Percentiles rank a stretch among this genome's conserved stretches.
Conservation (phyloP, 2,329 filamentous ascomycete species). For the Coniochaeta prunicola region DNA sequence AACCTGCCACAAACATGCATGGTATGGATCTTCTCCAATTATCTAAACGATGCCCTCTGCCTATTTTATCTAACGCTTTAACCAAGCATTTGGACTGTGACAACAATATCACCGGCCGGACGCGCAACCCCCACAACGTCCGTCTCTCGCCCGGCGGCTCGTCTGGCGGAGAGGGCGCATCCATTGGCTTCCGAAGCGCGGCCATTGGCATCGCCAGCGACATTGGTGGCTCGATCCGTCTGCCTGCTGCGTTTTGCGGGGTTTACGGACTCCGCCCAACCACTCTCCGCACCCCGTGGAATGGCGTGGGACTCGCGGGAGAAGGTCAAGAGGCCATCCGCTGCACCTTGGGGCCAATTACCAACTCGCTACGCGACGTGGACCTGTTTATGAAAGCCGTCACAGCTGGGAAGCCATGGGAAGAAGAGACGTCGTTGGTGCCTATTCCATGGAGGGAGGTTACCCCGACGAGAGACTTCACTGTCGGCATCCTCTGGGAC, state of each 20-base stretch:
- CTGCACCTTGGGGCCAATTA: conserved; percentile 55
- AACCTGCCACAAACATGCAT: not conserved
- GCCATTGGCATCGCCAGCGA: conserved; percentile 55
- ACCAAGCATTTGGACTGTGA: too few species aligned
- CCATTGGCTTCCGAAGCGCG: conserved; percentile 49
- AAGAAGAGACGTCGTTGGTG: conserved; percentile 43
- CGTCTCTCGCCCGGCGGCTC: conserved; percentile 52
- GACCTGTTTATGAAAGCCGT: conserved; percentile 43
- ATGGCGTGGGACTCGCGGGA: conserved; percentile 42
- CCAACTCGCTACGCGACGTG: conserved; percentile 44
- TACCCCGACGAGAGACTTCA: conserved; percentile 27
- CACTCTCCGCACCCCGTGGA: conserved; percentile 49
- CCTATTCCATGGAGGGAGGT: conserved; percentile 44
- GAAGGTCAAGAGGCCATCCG: conserved; percentile 56
- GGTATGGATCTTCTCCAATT: not conserved
- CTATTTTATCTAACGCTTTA: too few species aligned
- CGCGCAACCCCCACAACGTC: conserved; percentile 52
- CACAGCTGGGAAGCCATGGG: conserved; percentile 45
- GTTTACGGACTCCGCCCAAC: conserved; percentile 48
- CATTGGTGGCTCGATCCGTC: conserved; percentile 46
- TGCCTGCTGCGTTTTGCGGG: conserved; percentile 44
- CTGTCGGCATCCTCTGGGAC: conserved; percentile 54
- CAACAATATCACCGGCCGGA: conserved; percentile 57
- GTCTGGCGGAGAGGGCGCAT: conserved; percentile 57
- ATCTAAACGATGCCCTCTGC: too few species aligned